Evolutionary conservation across 2,329 filamentous ascomycete genomes (phyloP).

Genomic region (Fusarium nurragi): DNA sequence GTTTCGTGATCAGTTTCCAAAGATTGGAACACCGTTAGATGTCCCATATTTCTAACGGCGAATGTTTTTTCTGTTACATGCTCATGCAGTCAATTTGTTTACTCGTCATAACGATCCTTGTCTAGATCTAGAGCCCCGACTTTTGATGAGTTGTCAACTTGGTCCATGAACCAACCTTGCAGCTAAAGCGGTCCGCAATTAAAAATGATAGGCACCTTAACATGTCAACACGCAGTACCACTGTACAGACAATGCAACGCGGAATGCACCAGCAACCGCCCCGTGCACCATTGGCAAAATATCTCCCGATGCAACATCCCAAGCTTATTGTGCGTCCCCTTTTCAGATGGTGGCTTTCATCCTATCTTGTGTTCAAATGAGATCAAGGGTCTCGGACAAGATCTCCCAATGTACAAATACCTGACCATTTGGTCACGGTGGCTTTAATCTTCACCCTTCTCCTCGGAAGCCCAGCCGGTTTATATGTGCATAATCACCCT

Average conservation of each 20-base stretch:
- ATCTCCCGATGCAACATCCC: neutral
- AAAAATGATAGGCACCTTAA: conserved; percentile 8
- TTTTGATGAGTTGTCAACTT: conserved; percentile 18
- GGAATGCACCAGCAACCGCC: conserved; percentile 21
- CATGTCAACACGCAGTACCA: conserved; percentile 7
- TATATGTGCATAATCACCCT: neutral
- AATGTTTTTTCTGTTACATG: neutral
- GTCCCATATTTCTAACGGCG: neutral
- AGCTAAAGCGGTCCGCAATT: conserved; percentile 23
- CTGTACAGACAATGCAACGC: conserved; percentile 22
- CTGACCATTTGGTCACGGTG: conserved; percentile 16
- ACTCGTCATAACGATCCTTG: neutral
- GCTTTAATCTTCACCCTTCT: conserved; percentile 8
- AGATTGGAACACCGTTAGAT: conserved; percentile 3
- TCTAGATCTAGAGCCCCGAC: neutral
- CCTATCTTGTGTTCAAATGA: conserved; percentile 17
- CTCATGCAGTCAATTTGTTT: neutral
- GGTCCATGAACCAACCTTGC: conserved; percentile 9
- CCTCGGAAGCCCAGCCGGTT: neutral
- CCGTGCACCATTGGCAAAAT: conserved; percentile 9
- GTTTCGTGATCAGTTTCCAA: conserved; percentile 18
- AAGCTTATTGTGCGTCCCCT: conserved; percentile 6
- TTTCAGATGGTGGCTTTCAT: conserved; percentile 14
- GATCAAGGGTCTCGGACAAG: conserved; percentile 8
- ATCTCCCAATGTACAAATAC: conserved; percentile 4